Conservation (phyloP, 805 yeast species). For the Vanderwaltozyma polyspora region DNA sequence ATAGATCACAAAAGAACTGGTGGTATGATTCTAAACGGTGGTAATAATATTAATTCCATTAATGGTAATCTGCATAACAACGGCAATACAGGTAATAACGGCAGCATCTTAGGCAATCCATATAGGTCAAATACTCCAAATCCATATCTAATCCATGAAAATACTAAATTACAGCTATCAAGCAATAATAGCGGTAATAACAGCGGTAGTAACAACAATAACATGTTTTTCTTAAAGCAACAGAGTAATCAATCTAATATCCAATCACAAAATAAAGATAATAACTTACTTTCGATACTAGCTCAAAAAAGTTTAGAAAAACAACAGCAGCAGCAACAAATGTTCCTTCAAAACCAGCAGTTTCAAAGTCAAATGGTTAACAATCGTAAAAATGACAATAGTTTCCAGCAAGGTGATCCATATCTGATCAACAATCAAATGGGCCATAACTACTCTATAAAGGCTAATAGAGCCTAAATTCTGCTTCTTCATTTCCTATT, state of each 20-base stretch:
- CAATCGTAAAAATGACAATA: conserved; percentile 4
- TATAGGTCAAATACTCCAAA: conserved; percentile 4
- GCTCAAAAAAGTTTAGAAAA: conserved; percentile 14
- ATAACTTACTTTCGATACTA: conserved; percentile 10
- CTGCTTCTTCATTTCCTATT: too few relatives aligned
- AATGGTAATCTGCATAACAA: background rate
- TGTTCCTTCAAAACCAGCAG: conserved; percentile 3
- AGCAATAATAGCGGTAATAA: conserved; percentile 4
- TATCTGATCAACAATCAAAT: conserved; percentile 7
- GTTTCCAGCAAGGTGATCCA: conserved; percentile 11
- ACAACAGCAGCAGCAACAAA: conserved; percentile 14
- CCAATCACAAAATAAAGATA: conserved; percentile 10
- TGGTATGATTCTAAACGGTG: background rate
- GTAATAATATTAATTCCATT: background rate
- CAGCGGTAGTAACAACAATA: conserved; percentile 1
- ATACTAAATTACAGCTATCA: background rate
- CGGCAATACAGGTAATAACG: background rate
- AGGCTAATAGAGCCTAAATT: background rate
- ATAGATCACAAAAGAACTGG: conserved; percentile 10
- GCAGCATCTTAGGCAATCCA: conserved; percentile 1
- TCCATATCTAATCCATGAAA: conserved; percentile 2
- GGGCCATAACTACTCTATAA: background rate
- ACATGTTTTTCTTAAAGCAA: background rate
- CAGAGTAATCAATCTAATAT: background rate
- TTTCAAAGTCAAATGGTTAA: background rate